Conservation (phyloP, 495 filamentous ascomycete genomes). For the Coniosporium apollinis region DNA sequence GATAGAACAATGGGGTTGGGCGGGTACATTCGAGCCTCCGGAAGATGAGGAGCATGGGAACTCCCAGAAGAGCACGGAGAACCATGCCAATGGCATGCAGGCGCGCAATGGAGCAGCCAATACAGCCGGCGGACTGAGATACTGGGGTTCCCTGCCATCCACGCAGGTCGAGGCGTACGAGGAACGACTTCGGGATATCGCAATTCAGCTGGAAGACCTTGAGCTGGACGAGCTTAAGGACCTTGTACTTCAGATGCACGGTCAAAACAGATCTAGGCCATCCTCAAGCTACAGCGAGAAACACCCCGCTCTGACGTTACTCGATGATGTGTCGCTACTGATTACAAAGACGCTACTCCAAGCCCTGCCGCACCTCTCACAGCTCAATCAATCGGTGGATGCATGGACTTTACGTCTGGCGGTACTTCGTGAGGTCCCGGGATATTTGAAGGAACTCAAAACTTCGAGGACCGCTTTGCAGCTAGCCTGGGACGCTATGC, state of each 20-base stretch:
- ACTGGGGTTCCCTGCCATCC: conserved; percentile 53
- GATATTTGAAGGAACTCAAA: conserved; percentile 47
- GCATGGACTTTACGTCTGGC: conserved; percentile 62
- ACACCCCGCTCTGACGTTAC: conserved; percentile 30
- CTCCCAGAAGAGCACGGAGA: conserved; percentile 6
- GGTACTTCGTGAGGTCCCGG: conserved; percentile 54
- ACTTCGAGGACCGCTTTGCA: conserved; percentile 44
- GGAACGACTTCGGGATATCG: conserved; percentile 59
- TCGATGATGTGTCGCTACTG: conserved; percentile 79
- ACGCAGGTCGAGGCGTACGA: conserved; percentile 48
- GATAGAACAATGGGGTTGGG: conserved; percentile 62
- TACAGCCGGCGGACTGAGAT: conserved; percentile 25
- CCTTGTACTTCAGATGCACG: conserved; percentile 69
- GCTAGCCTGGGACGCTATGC: conserved; percentile 44
- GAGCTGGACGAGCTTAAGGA: conserved; percentile 82
- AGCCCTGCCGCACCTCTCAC: conserved; percentile 65
- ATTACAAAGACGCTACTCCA: conserved; percentile 79
- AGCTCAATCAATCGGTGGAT: conserved; percentile 47
- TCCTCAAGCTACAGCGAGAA: conserved; percentile 35
- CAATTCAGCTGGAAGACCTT: conserved; percentile 56
- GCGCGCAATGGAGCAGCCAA: background rate
- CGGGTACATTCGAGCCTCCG: conserved; percentile 28
- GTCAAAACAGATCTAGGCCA: conserved; percentile 37
- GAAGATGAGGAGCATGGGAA: conserved; percentile 12
- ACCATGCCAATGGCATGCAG: conserved; percentile 3